Evolutionary conservation across 148 eudicot species (phyloP).

Genomic region (Diospyros kaki): DNA sequence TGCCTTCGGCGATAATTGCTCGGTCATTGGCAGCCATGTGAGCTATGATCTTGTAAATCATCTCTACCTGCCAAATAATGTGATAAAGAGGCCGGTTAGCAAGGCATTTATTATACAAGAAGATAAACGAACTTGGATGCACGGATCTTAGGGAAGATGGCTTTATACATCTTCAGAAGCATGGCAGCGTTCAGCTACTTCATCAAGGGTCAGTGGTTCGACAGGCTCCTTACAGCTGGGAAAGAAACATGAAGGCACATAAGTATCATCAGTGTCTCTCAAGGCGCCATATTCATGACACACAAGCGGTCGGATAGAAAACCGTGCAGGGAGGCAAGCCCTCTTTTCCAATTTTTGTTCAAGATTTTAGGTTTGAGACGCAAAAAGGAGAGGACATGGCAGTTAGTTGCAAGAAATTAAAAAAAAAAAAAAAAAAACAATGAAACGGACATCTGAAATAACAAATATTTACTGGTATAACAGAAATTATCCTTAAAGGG

Average conservation of each 20-base stretch:
- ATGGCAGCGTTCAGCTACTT: conserved; percentile 94
- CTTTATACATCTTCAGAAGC: conserved; percentile 68
- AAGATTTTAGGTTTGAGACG: background rate
- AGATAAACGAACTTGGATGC: background rate
- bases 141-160: background rate
- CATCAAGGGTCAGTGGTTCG: conserved; percentile 84
- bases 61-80: conserved; percentile 61
- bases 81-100: background rate
- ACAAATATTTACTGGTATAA: background rate
- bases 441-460: no score
- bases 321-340: no score
- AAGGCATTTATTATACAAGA: background rate
- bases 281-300: background rate
- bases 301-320: no score
- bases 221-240: conserved; percentile 91
- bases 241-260: conserved; percentile 7
- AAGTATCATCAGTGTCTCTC: background rate
- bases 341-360: no score
- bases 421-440: background rate
- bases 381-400: background rate
- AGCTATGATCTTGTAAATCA: conserved; percentile 89
- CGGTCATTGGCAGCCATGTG: conserved; percentile 99
- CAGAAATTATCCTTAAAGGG: background rate
- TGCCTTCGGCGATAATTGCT: conserved; percentile 85
- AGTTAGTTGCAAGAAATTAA: no score